Conservation (phyloP, 352 stramenopile species). For the Aphanomyces stellatus region DNA sequence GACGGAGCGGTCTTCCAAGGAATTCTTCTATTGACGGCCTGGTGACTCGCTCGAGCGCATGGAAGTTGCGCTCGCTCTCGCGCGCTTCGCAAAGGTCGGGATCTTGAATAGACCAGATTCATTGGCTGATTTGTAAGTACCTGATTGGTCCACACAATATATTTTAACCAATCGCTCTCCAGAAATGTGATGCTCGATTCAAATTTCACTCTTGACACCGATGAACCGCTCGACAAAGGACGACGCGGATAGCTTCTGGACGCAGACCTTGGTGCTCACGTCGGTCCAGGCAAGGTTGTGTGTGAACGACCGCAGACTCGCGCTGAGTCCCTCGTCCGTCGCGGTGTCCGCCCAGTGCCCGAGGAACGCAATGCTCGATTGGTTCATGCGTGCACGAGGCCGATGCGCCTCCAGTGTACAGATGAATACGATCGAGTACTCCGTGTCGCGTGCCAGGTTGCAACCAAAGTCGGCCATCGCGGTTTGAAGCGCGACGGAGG, state of each 20-base stretch:
- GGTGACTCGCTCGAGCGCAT: too few relatives aligned
- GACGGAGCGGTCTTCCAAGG: too few relatives aligned
- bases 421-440: constrained; percentile 43
- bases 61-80: neutral
- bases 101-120: neutral
- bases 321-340: constrained; percentile 31
- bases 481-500: constrained; percentile 25
- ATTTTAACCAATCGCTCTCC: neutral
- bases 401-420: constrained; percentile 59
- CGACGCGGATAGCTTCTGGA: constrained; percentile 63
- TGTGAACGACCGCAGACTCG: constrained; percentile 52
- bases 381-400: constrained; percentile 27
- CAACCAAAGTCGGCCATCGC: constrained; percentile 45
- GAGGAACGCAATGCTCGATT: constrained; percentile 58
- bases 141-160: neutral
- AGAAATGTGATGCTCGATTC: too few relatives aligned
- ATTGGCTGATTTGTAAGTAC: neutral
- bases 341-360: constrained; percentile 35
- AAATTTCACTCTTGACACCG: too few relatives aligned
- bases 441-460: constrained; percentile 47
- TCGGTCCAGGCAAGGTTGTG: constrained; percentile 76
- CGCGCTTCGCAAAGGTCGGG: neutral
- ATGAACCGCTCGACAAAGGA: constrained; percentile 48
- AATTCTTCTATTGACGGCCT: too few relatives aligned
- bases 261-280: constrained; percentile 42